Base-by-base conservation (phyloP, 768 basidiomycete genomes). In the Neoboletus brunneissimus region DNA sequence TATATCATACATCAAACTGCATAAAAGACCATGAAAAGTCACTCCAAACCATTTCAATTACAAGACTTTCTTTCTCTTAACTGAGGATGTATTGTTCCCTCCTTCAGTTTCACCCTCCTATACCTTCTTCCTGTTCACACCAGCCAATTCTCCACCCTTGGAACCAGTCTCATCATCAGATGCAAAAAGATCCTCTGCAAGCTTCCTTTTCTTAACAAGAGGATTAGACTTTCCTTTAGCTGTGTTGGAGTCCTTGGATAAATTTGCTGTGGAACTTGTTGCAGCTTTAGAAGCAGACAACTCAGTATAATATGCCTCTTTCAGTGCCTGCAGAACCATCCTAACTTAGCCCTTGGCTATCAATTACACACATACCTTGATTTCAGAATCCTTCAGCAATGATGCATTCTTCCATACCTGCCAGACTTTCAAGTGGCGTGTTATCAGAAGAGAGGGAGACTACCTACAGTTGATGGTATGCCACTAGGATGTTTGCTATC, bases 401-500 rank as follows among this genome's bases (percentile, higher is more conserved):
- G 79, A 75, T 9, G 76, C 73, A 62, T 82, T 85, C 73, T 86
- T 89, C 87, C 88, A 89, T 31, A 83, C 75, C 88, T 89, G 57
- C 5, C 56, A 43, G 40, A 55, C n/a, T 18, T 29, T 57, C 20
- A 18, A 49, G 22, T 13, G 10, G 44, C 54, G 32, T 55, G 20
- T 27, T 10, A 48, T 34, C n/a, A 46, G 44, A 23, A 41, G 34
- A 42, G 4, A 18, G 34, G 18, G 10, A 25, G 48, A 31, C 2
- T 15, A 68, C 78, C 45, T 55, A 87, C 88, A 57, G 88, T 89
- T 23, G 88, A 85, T 40, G 78, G 81, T 49, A 91, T 78, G 9
- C 88, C 86, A 65, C 87, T 88, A 0, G 84, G 69, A 65, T 90
- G 89, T 65, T 91, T 91, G 70, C 87, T 89, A 61, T 89, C 86